Conservation (phyloP, 1,284 basidiomycete genomes). For the Leccinum glutinopallens region DNA sequence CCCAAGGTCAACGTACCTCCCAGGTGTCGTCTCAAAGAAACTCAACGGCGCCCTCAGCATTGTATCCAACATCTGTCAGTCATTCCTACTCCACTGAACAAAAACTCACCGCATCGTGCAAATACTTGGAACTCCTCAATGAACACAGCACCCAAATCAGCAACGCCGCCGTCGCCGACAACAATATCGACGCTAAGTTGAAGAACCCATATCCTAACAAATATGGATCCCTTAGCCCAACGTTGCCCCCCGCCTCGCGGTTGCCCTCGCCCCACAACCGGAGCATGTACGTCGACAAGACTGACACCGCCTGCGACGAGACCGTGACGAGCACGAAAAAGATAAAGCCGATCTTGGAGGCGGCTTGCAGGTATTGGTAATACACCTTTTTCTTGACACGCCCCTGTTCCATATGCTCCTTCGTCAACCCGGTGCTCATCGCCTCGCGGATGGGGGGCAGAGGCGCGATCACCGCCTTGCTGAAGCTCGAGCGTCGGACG, state of each 20-base stretch:
- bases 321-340: slow-evolving; percentile 66
- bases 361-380: slow-evolving; percentile 76
- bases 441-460: slow-evolving; percentile 41
- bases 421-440: slow-evolving; percentile 50
- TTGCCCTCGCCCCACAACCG: slow-evolving; percentile 85
- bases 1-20: slow-evolving; percentile 50
- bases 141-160: slow-evolving; percentile 82
- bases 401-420: slow-evolving; percentile 85
- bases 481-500: slow-evolving; percentile 45
- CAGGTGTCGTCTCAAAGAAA: slow-evolving; percentile 88
- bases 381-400: slow-evolving; percentile 82
- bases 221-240: slow-evolving; percentile 54
- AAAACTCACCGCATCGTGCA: slow-evolving; percentile 73
- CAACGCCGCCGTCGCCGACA: slow-evolving; percentile 59
- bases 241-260: slow-evolving; percentile 57
- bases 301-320: slow-evolving; percentile 54
- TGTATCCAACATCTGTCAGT: slow-evolving; percentile 66
- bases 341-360: slow-evolving; percentile 71
- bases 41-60: slow-evolving; percentile 83
- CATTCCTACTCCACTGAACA: neutral
- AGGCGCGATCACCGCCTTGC: slow-evolving; percentile 44
- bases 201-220: slow-evolving; percentile 64
- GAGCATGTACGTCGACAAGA: slow-evolving; percentile 70
- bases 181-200: slow-evolving; percentile 52
- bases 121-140: slow-evolving; percentile 68